Evolutionary conservation across 257 asterid genomes (phyloP).

Genomic region (Scutellaria baicalensis): DNA sequence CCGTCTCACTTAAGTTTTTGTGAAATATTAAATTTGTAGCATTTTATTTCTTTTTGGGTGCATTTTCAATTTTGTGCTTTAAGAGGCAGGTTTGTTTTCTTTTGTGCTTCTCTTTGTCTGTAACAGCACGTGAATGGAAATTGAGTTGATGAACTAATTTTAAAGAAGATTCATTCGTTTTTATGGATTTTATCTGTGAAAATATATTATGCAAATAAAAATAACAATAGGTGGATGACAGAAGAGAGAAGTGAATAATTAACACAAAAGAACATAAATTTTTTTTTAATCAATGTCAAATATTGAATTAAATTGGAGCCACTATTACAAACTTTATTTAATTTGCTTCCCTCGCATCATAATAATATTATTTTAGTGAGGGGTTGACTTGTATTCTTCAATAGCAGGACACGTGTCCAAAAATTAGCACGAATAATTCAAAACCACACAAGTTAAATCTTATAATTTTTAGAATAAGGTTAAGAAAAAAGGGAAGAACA

Average conservation of each 20-base stretch:
- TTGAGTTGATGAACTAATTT: background rate
- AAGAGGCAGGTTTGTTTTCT: background rate
- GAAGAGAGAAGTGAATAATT: background rate
- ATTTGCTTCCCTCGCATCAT: background rate
- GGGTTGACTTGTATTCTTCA: background rate
- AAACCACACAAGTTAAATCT: background rate
- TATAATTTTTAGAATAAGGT: no score
- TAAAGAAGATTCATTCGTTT: no score
- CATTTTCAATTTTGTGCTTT: background rate
- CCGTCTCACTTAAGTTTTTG: no score
- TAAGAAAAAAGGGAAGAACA: background rate
- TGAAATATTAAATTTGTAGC: background rate
- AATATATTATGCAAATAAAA: background rate
- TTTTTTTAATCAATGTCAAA: background rate
- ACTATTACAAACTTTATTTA: background rate
- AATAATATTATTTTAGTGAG: background rate
- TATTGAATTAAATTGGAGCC: background rate
- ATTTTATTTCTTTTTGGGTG: background rate
- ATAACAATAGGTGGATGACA: background rate
- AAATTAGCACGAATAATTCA: background rate
- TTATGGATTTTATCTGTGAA: no score
- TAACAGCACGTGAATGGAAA: background rate
- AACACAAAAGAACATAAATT: background rate
- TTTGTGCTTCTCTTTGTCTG: background rate
- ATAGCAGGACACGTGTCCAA: slow-evolving; percentile 14